phyloP scores from a whole-genome alignment of 2,329 filamentous ascomycete species.

The Lasiodiplodia gonubiensis region DNA sequence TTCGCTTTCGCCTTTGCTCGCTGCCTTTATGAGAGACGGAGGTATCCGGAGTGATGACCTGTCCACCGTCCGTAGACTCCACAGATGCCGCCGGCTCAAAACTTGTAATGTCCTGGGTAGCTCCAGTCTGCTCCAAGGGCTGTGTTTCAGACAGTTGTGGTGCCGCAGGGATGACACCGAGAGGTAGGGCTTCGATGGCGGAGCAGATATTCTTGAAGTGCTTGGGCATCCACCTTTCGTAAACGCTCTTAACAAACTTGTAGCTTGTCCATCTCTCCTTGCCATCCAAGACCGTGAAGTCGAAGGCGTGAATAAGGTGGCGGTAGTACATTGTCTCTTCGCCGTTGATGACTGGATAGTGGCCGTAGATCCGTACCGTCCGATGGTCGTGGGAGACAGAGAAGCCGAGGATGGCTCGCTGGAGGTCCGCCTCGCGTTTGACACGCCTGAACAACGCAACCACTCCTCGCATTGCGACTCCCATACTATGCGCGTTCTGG shows the following conservation, averaged over 20 bases:
- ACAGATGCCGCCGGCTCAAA: not conserved
- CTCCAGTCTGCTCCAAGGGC: conserved; percentile 1
- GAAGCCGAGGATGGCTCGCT: conserved; percentile 8
- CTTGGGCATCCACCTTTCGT: conserved; percentile 31
- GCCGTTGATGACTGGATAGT: conserved; percentile 26
- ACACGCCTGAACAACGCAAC: conserved; percentile 13
- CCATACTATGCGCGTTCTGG: conserved; percentile 34
- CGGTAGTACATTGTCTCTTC: conserved; percentile 26
- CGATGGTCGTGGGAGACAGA: conserved; percentile 28
- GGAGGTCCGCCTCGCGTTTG: not conserved
- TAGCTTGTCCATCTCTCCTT: conserved; percentile 31
- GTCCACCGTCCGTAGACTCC: not conserved
- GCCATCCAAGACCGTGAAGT: conserved; percentile 26
- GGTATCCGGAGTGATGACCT: not conserved
- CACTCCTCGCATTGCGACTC: not conserved
- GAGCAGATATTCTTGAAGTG: conserved; percentile 31
- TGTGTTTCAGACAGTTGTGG: conserved; percentile 17
- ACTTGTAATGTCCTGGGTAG: not conserved
- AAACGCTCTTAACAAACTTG: conserved; percentile 32
- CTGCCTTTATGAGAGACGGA: not conserved
- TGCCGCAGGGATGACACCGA: conserved; percentile 10
- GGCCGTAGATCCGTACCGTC: conserved; percentile 28
- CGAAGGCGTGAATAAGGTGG: conserved; percentile 17
- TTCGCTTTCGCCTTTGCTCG: not conserved
- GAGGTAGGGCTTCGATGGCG: conserved; percentile 29